Percentiles rank a stretch among this genome's conserved stretches.
These are phyloP conservation scores for Neurospora sp. DNA, from an alignment of 495 filamentous ascomycete species.

Conservation along the genomic window DNA sequence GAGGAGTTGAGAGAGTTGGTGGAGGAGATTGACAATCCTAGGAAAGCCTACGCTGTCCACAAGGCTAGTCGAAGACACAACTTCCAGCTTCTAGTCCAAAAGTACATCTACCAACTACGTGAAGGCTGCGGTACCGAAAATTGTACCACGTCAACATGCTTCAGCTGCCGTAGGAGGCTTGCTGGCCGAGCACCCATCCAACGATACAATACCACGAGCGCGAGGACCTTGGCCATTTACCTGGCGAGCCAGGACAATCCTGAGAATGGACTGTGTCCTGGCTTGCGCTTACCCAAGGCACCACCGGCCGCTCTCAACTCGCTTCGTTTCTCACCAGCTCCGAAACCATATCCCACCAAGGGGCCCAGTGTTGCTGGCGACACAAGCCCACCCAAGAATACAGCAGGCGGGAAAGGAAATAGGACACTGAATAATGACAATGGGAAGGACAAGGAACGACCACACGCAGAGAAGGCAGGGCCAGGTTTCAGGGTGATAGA, in stretches of 20 bases:
- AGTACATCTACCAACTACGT: slow-evolving; percentile 72
- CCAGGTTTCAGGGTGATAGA: slow-evolving; percentile 25
- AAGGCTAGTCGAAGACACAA: slow-evolving; percentile 41
- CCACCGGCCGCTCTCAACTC: slow-evolving; percentile 29
- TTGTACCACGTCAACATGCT: slow-evolving; percentile 72
- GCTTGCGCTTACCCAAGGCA: slow-evolving; percentile 26
- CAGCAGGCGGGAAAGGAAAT: background rate
- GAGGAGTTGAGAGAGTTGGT: slow-evolving; percentile 38
- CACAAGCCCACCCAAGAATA: slow-evolving; percentile 1
- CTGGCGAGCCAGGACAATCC: slow-evolving; percentile 74
- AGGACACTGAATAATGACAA: background rate
- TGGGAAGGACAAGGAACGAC: background rate
- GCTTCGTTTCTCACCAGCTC: slow-evolving; percentile 25
- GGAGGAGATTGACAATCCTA: slow-evolving; percentile 42
- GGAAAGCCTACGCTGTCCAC: slow-evolving; percentile 40
- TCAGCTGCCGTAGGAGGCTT: slow-evolving; percentile 59
- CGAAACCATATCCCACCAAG: slow-evolving; percentile 13
- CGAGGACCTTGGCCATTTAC: slow-evolving; percentile 67
- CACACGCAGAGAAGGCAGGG: slow-evolving; percentile 4
- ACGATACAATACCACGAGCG: slow-evolving; percentile 57
- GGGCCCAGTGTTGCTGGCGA: background rate
- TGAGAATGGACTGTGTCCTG: slow-evolving; percentile 60
- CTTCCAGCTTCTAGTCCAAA: slow-evolving; percentile 45
- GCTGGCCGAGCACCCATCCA: slow-evolving; percentile 58
- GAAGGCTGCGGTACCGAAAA: slow-evolving; percentile 62